Evolutionary conservation across 1,284 basidiomycete species (phyloP), one percentile per base, ranked within the genome.

Genomic region (Pascua guehoae): DNA sequence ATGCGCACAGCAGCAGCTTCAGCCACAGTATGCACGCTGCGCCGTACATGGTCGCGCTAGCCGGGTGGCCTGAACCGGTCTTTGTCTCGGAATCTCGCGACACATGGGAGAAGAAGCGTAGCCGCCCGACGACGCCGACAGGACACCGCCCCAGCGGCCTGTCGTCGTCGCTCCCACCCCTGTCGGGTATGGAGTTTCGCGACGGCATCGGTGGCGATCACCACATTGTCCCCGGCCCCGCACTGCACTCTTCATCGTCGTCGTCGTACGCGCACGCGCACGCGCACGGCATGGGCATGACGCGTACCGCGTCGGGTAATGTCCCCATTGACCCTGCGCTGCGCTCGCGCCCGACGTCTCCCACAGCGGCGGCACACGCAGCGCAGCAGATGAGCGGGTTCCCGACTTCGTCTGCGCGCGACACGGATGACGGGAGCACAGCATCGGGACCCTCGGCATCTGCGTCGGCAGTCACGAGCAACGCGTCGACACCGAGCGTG

Each of bases 41-140:
- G 14, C 65, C 68, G 17, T 67, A 67, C 60, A 71, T 71, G 69
- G 66, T 71, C 24, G 69, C 69, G 8, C 60, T 71, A 9, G 61
- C 66, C 9, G 69, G 69, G 8, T 71, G 69, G 69, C 69, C 69
- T 12, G 69, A 71, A 53, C 69, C 69, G 2, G 58, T 71, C 5
- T 71, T 64, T 46, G 63, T 71, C 41, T 58, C 54, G 36, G 58
- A 61, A 43, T 32, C 24, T 7, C 55, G 57, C 39, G 57, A 58
- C 9, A 48, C 47, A 5, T 63, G 57, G 61, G 55, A 63, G 54
- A 41, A 15, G 14, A 53, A 56, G 41, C 51, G 56, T 32, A 61
- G 59, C 18, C 59, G 58, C 16, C 56, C 62, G 9, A 47, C 59
- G 5, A 50, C 59, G 8, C 62, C 58, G 4, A 50, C 54, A 1